Percentiles rank a stretch among this genome's conserved stretches.
These are phyloP conservation scores for Leptographium flavum DNA, from an alignment of 2,329 filamentous ascomycete genomes.

Conservation along the genomic window DNA sequence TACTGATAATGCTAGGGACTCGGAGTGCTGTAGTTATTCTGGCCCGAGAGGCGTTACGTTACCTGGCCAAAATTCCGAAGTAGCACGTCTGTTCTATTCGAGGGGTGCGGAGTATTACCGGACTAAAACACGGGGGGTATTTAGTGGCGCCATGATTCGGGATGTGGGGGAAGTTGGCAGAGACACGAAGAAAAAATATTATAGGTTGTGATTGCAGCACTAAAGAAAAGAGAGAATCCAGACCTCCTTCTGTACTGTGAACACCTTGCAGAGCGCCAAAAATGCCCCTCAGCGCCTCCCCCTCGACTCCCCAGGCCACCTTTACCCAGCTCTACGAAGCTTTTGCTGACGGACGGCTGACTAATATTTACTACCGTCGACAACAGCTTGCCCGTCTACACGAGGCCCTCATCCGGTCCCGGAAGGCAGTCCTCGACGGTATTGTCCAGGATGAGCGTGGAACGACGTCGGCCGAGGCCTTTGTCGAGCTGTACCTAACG, in stretches of 20 bases:
- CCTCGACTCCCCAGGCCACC: not conserved
- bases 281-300: not conserved
- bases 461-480: constrained; percentile 18
- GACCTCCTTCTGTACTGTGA: not conserved
- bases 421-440: constrained; percentile 17
- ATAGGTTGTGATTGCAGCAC: too few relatives aligned
- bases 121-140: too few relatives aligned
- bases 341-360: constrained; percentile 22
- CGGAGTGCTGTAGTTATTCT: not conserved
- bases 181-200: too few relatives aligned
- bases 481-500: constrained; percentile 17
- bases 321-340: constrained; percentile 17
- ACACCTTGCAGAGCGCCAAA: not conserved
- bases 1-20: not conserved
- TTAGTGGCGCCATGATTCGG: too few relatives aligned
- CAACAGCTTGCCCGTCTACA: constrained; percentile 23
- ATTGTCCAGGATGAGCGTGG: constrained; percentile 18
- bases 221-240: too few relatives aligned
- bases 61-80: too few relatives aligned
- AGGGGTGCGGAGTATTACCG: too few relatives aligned
- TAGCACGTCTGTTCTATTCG: too few relatives aligned
- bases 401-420: constrained; percentile 15
- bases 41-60: too few relatives aligned
- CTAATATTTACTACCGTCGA: constrained; percentile 23
- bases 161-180: not conserved